Evolutionary conservation across 2,329 filamentous ascomycete species (phyloP), one percentile per base, ranked within the genome.

Genomic region (Alternaria arborescens): DNA sequence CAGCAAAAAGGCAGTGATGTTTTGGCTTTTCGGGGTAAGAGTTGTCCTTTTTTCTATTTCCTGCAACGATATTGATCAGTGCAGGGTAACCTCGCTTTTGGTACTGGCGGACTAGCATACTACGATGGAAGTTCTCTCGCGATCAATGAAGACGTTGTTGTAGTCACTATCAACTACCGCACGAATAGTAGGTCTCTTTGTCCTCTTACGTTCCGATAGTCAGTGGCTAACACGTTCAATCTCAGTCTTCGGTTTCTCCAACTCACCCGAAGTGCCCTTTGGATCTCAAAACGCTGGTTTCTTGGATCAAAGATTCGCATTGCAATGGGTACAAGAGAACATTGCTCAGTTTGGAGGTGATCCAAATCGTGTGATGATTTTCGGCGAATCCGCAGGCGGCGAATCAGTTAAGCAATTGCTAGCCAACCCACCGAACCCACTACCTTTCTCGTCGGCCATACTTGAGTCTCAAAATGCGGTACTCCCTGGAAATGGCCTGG

Each of bases 321-420:
- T 87, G 3, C 82, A 86, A 64, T 87, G 85, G 85, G 84, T 83
- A 4, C 77, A 80, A 51, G 78, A 81, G 30, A 82, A 84, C 58
- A 81, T 85, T 44, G 62, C 64, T 2, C 71, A 78, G 1, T 85
- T 86, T 51, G 82, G 82, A 0, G 46, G 46, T 6, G 46, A 57
- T n/a, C 55, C 55, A 12, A 28, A 4, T 1, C 46, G 82, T 30
- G 83, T 87, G 32, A 86, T 84, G 0, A 78, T 86, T 6, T 73
- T 74, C 44, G 72, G 71, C 3, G 65, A 74, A 52, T 71, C 70
- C n/a, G 71, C 71, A 10, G 72, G 72, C 20, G 67, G 58, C 8
- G 63, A 65, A 12, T 57, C 55, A 4, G 55, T 57, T 1, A 52
- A 55, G 43, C 53, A 55, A 11, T 3, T 71, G 0, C 48, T 74